These are phyloP conservation scores for Glycine latifolia DNA, from an alignment of 306 rosid genomes.

Conservation along the genomic window DNA sequence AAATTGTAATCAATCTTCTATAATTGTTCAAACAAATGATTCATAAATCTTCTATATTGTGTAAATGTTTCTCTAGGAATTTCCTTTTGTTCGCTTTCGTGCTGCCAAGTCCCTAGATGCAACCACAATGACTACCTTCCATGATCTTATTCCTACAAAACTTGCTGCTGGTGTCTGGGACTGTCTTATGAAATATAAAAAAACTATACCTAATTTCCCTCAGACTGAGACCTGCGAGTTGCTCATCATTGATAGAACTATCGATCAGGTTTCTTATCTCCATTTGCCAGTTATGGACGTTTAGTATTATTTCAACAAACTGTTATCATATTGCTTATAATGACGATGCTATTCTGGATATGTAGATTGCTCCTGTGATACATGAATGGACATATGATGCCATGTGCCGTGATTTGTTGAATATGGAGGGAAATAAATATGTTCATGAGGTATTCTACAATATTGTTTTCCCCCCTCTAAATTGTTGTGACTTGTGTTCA, in stretches of 20 bases:
- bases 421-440: constrained; percentile 89
- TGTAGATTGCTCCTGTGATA: constrained; percentile 93
- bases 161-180: constrained; percentile 98
- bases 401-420: constrained; percentile 90
- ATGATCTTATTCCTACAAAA: constrained; percentile 92
- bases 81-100: constrained; percentile 79
- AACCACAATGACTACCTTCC: constrained; percentile 88
- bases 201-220: constrained; percentile 75
- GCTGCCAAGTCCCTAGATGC: constrained; percentile 98
- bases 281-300: constrained; percentile 41
- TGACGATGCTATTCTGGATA: constrained; percentile 50
- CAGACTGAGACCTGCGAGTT: constrained; percentile 93
- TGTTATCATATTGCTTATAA: constrained; percentile 44
- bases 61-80: constrained; percentile 66
- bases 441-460: constrained; percentile 74
- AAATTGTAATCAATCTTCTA: constrained; percentile 26
- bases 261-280: constrained; percentile 85
- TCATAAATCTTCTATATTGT: constrained; percentile 43
- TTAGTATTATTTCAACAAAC: constrained; percentile 34
- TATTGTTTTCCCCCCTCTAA: constrained; percentile 1
- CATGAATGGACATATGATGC: constrained; percentile 99
- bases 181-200: constrained; percentile 79
- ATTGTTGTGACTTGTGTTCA: constrained; percentile 19
- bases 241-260: constrained; percentile 94
- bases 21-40: constrained; percentile 32